A percentile compares a stretch with the other conserved stretches of the same genome.
These are phyloP conservation scores for Diplogelasinospora grovesii DNA, from an alignment of 495 filamentous ascomycete genomes.

Conservation along the genomic window DNA sequence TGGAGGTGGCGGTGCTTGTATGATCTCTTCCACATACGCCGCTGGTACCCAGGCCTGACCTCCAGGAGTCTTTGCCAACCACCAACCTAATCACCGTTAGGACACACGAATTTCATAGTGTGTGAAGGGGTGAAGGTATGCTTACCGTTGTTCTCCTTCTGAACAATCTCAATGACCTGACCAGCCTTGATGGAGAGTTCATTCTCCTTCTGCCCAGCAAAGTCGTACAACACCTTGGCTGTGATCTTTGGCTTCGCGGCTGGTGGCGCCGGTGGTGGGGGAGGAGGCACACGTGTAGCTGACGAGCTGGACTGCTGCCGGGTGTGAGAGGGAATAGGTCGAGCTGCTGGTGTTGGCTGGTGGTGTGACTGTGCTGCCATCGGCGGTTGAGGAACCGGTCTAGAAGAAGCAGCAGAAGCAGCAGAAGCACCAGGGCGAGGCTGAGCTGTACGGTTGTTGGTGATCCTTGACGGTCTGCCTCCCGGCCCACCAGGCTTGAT, in stretches of 20 bases:
- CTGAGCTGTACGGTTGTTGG: conserved; percentile 47
- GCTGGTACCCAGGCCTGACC: conserved; percentile 89
- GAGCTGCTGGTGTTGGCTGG: conserved; percentile 19
- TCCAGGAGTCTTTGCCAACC: conserved; percentile 69
- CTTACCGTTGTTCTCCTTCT: conserved; percentile 88
- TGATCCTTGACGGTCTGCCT: conserved; percentile 65
- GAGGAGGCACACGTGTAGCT: conserved; percentile 52
- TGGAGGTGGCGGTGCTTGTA: conserved; percentile 49
- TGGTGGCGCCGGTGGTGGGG: conserved; percentile 66
- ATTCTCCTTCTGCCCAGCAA: conserved; percentile 67
- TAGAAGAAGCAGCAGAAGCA: conserved; percentile 33
- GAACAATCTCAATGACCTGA: conserved; percentile 75
- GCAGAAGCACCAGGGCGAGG: conserved; percentile 27
- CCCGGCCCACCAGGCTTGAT: conserved; percentile 84
- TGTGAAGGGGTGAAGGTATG: conserved; percentile 23
- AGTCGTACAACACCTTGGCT: conserved; percentile 85
- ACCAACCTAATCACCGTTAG: no score
- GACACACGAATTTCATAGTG: no score
- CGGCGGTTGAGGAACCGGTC: conserved; percentile 41
- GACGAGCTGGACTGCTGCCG: conserved; percentile 39
- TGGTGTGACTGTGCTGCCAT: conserved; percentile 27
- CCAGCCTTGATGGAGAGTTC: conserved; percentile 71
- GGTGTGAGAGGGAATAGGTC: conserved; percentile 37
- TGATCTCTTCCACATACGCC: conserved; percentile 87
- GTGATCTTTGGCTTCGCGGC: conserved; percentile 62